Evolutionary conservation across 495 filamentous ascomycete species (phyloP), one percentile per base, ranked within the genome.

Genomic region (Aspergillus cavernicola): DNA sequence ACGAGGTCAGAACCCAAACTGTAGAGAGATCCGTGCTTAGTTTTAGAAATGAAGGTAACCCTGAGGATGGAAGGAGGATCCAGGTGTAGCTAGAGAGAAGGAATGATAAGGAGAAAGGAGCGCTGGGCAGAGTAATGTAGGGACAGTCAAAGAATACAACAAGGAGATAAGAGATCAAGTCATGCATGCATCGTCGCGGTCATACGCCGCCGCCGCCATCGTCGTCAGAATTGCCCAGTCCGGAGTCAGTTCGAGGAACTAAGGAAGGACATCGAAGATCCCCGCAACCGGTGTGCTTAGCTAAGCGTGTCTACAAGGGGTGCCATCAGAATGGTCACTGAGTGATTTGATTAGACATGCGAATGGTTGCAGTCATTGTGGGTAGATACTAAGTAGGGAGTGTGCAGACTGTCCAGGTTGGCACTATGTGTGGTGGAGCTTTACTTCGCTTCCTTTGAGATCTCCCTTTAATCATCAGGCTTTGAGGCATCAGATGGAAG

Each of bases 21-120:
- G 48, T 62, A 47, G 60, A 59, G 54, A 56, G 70, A 74, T 69
- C 69, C 65, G 69, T 72, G 71, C 67, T 68, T 57, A 56, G 71
- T 72, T 69, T 72, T 66, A 71, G 61, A 62, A 50, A 33, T 12
- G 35, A 57, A 33, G 36, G 45, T 50, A 48, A 48, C 39, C 12
- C 28, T 16, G 16, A 46, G 29, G 43, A 31, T 11, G 42, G 35
- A 31, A 57, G 46, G 31, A 58, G 33, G 39, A 48, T 31, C 41
- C 5, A 36, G 37, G 58, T 31, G 46, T 42, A 42, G 15, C 22
- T n/a, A n/a, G n/a, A n/a, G n/a, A n/a, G 38, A 42, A 44, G 28
- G 29, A 40, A 55, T 42, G 26, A 35, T 22, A 56, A 56, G 11
- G 55, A 15, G 41, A 41, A 19, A 47, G 18, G 32, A 33, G n/a